Base-by-base conservation (phyloP, 1,139 yeast genomes). In the Taiozyma onychis region DNA sequence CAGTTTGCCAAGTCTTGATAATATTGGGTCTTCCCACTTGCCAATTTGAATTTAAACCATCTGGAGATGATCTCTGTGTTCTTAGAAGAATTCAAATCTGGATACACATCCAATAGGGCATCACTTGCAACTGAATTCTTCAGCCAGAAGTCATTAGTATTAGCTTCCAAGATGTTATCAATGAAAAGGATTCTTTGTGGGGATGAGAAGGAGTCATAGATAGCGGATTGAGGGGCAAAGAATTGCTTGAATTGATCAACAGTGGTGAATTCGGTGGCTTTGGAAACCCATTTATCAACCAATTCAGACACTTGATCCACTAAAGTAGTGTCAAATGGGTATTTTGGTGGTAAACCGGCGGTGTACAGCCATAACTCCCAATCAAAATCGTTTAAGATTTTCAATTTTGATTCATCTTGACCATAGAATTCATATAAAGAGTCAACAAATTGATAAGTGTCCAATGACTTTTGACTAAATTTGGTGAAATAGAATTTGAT, bases 301-400 rank as follows among this genome's bases (percentile, higher is more conserved):
- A 90, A 74, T 6, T 65, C 59, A 60, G 81, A 81, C 59, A 93
- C 88, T 61, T 79, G 78, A 60, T 86, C 90, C 14, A 86, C 96
- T 58, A 89, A 72, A 2, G 83, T 71, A 5, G 95, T 87, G 65
- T 88, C 90, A 62, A 89, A 89, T 34, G 79, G 64, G 18, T 95
- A 96, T 64, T 81, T 85, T 51, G 91, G 93, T 44, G 97, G 97
- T 77, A 90, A 78, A 2, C 97, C 97, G 4, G 95, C 86, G 43
- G 76, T 72, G 66, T 77, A 85, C 52, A 88, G 72, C 96, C 97
- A 90, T 34, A 81, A 67, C 49, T 88, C 76, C 96, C 97, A 90
- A 66, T 90, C 96, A 47, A 90, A 78, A 11, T 52, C 44, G 59
- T 88, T 88, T 58, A 88, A 74, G 28, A 74, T 57, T 0, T 67